Base-by-base conservation (phyloP, 1,284 basidiomycete species). In the Cutaneotrichosporon mucoides region DNA sequence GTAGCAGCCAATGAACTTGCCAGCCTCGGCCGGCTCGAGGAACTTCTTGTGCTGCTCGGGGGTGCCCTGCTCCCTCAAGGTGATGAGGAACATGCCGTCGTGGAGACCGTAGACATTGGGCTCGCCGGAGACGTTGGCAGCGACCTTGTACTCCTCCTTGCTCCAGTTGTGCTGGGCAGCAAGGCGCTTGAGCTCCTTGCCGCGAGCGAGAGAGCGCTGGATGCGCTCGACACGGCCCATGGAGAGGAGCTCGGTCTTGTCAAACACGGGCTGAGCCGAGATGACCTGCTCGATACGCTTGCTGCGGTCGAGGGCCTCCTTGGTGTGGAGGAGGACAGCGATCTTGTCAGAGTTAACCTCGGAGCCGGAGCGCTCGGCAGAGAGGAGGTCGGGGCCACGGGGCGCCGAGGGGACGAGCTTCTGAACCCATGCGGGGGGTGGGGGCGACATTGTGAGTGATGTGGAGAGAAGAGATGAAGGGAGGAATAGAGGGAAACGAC, bases 1-100 rank as follows among this genome's bases (percentile, higher is more conserved):
- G 64, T 84, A 84, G 69, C 82, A 84, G 12, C 83, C 83, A 53
- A 82, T 81, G 61, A 82, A 51, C 56, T 61, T 46, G 56, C 38
- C 34, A n/a, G 24, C 37, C 47, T 56, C 38, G 13, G 62, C 62
- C 35, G 46, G 55, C 51, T 61, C 62, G 43, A 64, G 59, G 62
- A 64, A 64, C 36, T 59, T 50, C 62, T 61, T 61, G 56, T 64
- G 56, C 59, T 64, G 62, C 59, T 61, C 59, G n/a, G 53, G 49
- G 9, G 59, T 61, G 38, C 56, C 56, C 59, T 64, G 62, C 47
- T 64, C 62, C 6, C 56, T 53, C 42, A 64, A 59, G 6, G 59
- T 61, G 24, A 55, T 45, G 54, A 64, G 51, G 50, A 53, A 64
- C 62, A 61, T 61, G 5, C 15, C n/a, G 46, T 64, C 62, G 62